Conservation (phyloP, 768 basidiomycete genomes). For the Boletus pseudo-olivaceus region DNA sequence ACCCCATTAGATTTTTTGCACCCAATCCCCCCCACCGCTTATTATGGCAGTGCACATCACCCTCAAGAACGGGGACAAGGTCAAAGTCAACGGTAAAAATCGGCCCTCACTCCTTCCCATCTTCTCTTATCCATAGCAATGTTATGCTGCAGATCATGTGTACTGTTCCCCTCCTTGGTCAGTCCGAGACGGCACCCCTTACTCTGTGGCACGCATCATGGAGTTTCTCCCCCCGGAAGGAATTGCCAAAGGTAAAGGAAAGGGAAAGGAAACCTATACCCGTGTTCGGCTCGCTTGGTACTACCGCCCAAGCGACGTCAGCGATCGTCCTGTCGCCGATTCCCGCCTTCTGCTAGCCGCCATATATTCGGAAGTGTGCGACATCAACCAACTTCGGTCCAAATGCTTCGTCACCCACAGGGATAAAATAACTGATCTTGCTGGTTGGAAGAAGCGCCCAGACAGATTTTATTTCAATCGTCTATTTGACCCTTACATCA, state of each 20-base stretch:
- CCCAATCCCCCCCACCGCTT: conserved; percentile 15
- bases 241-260: conserved; percentile 59
- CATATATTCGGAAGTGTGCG: conserved; percentile 95
- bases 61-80: conserved; percentile 80
- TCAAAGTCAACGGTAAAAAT: conserved; percentile 80
- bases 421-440: conserved; percentile 91
- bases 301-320: conserved; percentile 95
- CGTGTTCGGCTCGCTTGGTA: conserved; percentile 94
- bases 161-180: conserved; percentile 95
- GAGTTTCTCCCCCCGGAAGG: conserved; percentile 87
- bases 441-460: conserved; percentile 89
- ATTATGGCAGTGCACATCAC: conserved; percentile 40
- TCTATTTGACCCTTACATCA: conserved; percentile 96
- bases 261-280: conserved; percentile 66
- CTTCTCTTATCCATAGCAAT: conserved; percentile 15
- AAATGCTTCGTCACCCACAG: conserved; percentile 93
- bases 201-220: conserved; percentile 95
- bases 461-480: conserved; percentile 97
- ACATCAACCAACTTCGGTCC: conserved; percentile 88
- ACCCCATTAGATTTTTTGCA: conserved; percentile 27
- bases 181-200: conserved; percentile 90
- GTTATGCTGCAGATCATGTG: conserved; percentile 78
- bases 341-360: conserved; percentile 90
- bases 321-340: conserved; percentile 86
- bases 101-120: conserved; percentile 11